Conservation (phyloP, 2,329 filamentous ascomycete species). For the Fusarium sp. region DNA sequence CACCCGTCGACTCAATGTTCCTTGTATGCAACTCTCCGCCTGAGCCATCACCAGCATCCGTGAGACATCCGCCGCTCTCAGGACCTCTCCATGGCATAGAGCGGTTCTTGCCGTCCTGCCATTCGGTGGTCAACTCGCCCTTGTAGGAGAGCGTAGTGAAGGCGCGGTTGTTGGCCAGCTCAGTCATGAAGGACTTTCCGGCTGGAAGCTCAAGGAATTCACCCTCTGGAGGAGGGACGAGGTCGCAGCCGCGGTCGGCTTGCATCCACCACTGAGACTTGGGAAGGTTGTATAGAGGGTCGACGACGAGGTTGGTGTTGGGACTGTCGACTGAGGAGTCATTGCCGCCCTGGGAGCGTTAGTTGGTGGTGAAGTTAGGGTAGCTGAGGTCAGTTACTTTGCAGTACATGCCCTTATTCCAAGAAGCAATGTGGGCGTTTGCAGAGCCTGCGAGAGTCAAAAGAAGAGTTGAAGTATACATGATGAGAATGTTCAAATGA, state of each 20-base stretch:
- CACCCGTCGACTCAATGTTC: slow-evolving; percentile 56
- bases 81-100: slow-evolving; percentile 59
- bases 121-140: slow-evolving; percentile 53
- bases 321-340: slow-evolving; percentile 49
- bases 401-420: slow-evolving; percentile 47
- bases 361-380: not conserved
- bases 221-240: slow-evolving; percentile 48
- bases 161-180: slow-evolving; percentile 62
- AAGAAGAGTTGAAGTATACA: slow-evolving; percentile 39
- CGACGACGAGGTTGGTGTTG: slow-evolving; percentile 59
- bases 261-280: slow-evolving; percentile 64
- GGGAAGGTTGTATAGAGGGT: slow-evolving; percentile 58
- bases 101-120: slow-evolving; percentile 60
- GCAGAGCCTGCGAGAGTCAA: slow-evolving; percentile 36
- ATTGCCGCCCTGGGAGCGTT: slow-evolving; percentile 44
- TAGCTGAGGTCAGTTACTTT: slow-evolving; percentile 22
- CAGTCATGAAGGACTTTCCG: slow-evolving; percentile 59
- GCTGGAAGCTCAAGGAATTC: slow-evolving; percentile 59
- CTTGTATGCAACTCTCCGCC: slow-evolving; percentile 60
- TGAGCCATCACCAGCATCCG: slow-evolving; percentile 48
- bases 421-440: slow-evolving; percentile 44
- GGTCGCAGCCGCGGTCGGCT: slow-evolving; percentile 59
- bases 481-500: slow-evolving; percentile 13
- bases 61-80: slow-evolving; percentile 43
- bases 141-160: slow-evolving; percentile 59